A percentile compares a stretch with the other conserved stretches of the same genome.
phyloP scores from a whole-genome alignment of 331 rosid species.

The Quercus tomentella region DNA sequence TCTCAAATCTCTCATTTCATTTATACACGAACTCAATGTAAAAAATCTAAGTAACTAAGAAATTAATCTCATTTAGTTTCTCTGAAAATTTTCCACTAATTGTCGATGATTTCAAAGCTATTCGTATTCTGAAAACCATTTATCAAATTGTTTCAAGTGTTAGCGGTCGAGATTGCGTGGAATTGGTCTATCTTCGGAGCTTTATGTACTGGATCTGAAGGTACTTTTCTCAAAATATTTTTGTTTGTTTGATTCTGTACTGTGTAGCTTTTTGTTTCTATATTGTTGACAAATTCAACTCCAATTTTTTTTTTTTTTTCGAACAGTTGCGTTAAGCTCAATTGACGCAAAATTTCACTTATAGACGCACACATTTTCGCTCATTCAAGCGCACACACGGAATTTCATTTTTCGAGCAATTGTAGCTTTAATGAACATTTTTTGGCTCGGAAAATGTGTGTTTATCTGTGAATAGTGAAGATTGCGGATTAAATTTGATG shows the following conservation, averaged over 20 bases:
- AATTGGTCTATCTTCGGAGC: not conserved
- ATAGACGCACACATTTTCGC: not conserved
- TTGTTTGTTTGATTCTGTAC: not conserved
- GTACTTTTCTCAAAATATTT: not conserved
- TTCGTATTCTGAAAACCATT: not conserved
- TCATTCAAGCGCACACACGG: not conserved
- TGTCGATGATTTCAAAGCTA: not conserved
- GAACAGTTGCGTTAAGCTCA: not conserved
- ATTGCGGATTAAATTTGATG: too few relatives aligned
- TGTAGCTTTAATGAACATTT: not conserved
- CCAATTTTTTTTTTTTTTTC: not conserved
- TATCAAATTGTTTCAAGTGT: conserved; percentile 4
- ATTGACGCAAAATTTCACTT: not conserved
- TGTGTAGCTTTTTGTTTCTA: not conserved
- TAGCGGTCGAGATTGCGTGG: not conserved
- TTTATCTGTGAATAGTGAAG: not conserved
- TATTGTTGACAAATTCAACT: not conserved
- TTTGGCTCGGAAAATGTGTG: not conserved
- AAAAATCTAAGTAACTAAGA: not conserved
- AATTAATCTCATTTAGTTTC: not conserved
- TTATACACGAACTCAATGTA: not conserved
- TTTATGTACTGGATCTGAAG: conserved; percentile 23
- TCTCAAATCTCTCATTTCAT: not conserved
- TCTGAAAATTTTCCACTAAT: not conserved
- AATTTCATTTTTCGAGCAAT: not conserved